A percentile compares a stretch with the other conserved stretches of the same genome.
phyloP scores from a whole-genome alignment of 345 rosid genomes.

The Gossypium bickii region DNA sequence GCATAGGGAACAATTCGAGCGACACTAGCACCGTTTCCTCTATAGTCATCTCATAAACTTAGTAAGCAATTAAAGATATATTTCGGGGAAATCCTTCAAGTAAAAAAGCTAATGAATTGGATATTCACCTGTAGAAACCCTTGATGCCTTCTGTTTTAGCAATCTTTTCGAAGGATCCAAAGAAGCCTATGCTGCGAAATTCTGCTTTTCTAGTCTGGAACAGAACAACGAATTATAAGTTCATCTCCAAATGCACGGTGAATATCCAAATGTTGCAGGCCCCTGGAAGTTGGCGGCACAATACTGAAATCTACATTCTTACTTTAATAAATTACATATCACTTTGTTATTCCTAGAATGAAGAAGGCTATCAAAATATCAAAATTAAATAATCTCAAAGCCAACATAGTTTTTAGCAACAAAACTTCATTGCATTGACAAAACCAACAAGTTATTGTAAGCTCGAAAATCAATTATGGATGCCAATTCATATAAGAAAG shows the following conservation, averaged over 20 bases:
- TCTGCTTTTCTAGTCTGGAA: conserved; percentile 84
- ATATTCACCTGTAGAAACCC: conserved; percentile 83
- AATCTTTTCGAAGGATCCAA: conserved; percentile 71
- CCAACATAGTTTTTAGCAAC: conserved; percentile 1
- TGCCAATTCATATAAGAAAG: too few relatives aligned
- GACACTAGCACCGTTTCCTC: conserved; percentile 93
- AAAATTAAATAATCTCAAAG: background rate
- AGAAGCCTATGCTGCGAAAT: conserved; percentile 59
- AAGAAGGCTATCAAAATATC: background rate
- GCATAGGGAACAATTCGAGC: conserved; percentile 94
- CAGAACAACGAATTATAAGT: conserved; percentile 20
- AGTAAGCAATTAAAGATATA: conserved; percentile 5
- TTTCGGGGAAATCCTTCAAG: background rate
- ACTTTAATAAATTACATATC: background rate
- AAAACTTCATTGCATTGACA: background rate
- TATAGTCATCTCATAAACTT: conserved; percentile 26
- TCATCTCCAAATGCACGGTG: background rate
- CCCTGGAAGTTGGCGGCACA: background rate
- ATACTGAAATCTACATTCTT: background rate
- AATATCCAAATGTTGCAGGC: background rate
- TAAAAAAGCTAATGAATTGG: conserved; percentile 9
- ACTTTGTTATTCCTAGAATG: background rate
- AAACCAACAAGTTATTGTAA: conserved; percentile 13
- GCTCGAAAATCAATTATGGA: background rate
- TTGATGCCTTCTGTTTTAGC: conserved; percentile 69